Base-by-base conservation (phyloP, 805 yeast species). In the Kodamaea sagamina region DNA sequence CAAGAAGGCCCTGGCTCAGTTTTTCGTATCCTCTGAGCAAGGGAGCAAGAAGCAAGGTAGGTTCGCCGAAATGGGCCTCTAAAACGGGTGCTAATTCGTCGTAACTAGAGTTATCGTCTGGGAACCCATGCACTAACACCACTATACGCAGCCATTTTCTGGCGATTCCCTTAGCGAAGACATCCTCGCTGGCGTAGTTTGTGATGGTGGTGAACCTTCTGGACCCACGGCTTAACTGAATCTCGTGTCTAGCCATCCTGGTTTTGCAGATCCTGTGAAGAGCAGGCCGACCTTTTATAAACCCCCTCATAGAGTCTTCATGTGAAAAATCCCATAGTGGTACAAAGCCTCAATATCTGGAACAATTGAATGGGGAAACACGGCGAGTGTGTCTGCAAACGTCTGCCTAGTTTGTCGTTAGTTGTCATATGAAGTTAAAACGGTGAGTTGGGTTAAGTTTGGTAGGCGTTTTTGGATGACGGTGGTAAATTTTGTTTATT, bases 11-110 rank as follows among this genome's bases (percentile, higher is more conserved):
- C 39, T 59, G 62, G 10, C 66, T 63, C 16, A 65, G 57, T 8
- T 42, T 35, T 44, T 68, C 74, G 49, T 68, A 70, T 6, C 75
- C 74, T 37, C 74, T 49, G 50, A 69, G 48, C 9, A 52, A 41
- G 1, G 75, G 75, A 1, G 68, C 64, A 8, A 69, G 47, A 2
- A 61, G 36, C 36, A 69, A 48, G 0, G 56, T 54, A 2, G 47
- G 47, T 12, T 48, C 43, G 1, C 49, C 50, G 36, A 56, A 61
- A 13, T 40, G 48, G 6, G 42, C 36, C 19, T 46, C 39, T 7
- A 70, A 32, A 8, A 46, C 12, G 1, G 65, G 63, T 48, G 54
- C 42, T 5, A 63, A 34, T 9, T 49, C 57, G 29, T 55, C 44
- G 46, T 51, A 69, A 10, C 66, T 53, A 21, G 58, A 47, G 44